Evolutionary conservation across 345 rosid species (phyloP).

Genomic region (Lumnitzera littorea): DNA sequence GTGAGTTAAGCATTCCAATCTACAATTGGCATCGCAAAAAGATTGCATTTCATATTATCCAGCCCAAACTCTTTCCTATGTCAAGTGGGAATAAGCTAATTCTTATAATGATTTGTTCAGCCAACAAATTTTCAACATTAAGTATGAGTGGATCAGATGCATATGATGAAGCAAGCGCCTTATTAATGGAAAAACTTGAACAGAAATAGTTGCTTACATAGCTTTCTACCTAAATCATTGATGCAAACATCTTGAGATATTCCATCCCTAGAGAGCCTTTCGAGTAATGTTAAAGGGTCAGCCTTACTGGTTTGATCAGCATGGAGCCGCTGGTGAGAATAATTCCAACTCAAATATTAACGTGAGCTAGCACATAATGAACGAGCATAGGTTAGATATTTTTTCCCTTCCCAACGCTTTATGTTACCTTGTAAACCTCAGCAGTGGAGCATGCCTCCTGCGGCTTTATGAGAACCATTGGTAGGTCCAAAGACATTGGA

Average conservation of each 20-base stretch:
- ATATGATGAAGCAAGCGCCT: too few species aligned
- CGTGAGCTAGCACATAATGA: too few species aligned
- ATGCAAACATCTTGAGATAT: conserved; percentile 80
- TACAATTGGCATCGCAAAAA: too few species aligned
- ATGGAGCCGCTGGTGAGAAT: conserved; percentile 44
- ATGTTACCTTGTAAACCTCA: conserved; percentile 83
- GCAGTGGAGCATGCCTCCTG: conserved; percentile 85
- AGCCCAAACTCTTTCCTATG: too few species aligned
- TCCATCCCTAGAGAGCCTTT: conserved; percentile 60
- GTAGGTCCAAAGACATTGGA: conserved; percentile 60
- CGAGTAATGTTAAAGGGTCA: conserved; percentile 69
- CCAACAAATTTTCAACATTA: neutral
- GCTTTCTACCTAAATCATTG: conserved; percentile 76
- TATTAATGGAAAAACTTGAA: too few species aligned
- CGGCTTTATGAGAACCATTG: conserved; percentile 90
- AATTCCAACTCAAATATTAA: conserved; percentile 2
- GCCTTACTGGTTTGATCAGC: conserved; percentile 63
- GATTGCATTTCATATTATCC: too few species aligned
- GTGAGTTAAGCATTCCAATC: too few species aligned
- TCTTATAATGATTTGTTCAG: too few species aligned
- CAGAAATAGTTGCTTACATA: conserved; percentile 2
- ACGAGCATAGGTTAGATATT: too few species aligned
- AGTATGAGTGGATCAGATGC: neutral
- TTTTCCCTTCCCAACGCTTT: neutral
- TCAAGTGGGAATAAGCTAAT: too few species aligned